Percentiles rank a stretch among this genome's conserved stretches.
These are phyloP conservation scores for Sugiyamaella qingdaonensis DNA, from an alignment of 805 yeast genomes.

Conservation along the genomic window DNA sequence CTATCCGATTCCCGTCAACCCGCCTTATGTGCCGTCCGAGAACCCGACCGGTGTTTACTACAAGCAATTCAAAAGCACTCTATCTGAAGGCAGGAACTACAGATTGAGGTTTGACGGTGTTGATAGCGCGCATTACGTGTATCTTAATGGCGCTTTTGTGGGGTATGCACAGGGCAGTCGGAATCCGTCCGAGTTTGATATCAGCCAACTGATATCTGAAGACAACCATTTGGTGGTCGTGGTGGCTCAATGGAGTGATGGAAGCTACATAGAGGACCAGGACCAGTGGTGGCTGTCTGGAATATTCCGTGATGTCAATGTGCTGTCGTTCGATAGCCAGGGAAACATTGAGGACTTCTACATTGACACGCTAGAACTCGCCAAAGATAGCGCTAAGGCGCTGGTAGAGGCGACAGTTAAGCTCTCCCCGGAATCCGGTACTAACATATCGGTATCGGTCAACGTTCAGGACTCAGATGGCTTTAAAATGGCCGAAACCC, in stretches of 20 bases:
- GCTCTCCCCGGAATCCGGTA: not conserved
- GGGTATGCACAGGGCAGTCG: conserved; percentile 36
- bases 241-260: conserved; percentile 35
- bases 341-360: conserved; percentile 32
- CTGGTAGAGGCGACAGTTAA: conserved; percentile 11
- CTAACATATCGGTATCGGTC: not conserved
- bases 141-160: conserved; percentile 31
- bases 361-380: conserved; percentile 24
- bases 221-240: conserved; percentile 23
- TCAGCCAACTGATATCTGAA: conserved; percentile 18
- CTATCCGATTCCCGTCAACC: conserved; percentile 34
- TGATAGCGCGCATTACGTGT: conserved; percentile 35
- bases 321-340: conserved; percentile 26
- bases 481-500: not conserved
- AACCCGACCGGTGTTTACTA: conserved; percentile 37
- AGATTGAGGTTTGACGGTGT: conserved; percentile 38
- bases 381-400: not conserved
- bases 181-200: conserved; percentile 34
- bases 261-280: conserved; percentile 37
- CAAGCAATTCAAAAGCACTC: conserved; percentile 22
- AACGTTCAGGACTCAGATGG: not conserved
- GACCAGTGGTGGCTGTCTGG: conserved; percentile 42
- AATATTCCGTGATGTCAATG: conserved; percentile 36
- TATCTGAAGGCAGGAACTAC: conserved; percentile 10
- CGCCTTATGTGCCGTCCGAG: conserved; percentile 34